A percentile compares a stretch with the other conserved stretches of the same genome.
These are phyloP conservation scores for Pulveroboletus sp. DNA, from an alignment of 768 basidiomycete genomes.

Conservation along the genomic window DNA sequence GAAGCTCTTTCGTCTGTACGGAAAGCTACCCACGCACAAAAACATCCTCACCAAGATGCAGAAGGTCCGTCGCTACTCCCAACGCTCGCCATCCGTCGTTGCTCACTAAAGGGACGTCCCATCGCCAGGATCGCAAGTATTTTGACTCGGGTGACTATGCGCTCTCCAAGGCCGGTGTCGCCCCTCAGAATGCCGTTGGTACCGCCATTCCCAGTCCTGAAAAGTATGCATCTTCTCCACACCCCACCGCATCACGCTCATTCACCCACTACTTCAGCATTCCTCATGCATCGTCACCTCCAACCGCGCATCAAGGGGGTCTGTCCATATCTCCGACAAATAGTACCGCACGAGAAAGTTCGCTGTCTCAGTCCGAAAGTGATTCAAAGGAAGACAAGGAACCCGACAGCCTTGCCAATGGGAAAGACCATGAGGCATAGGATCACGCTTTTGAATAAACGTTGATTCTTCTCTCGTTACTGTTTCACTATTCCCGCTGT, in stretches of 20 bases:
- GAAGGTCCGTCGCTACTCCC: constrained; percentile 55
- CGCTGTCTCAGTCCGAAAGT: constrained; percentile 31
- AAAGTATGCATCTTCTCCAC: constrained; percentile 55
- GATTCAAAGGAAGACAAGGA: constrained; percentile 21
- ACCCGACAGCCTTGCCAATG: constrained; percentile 5
- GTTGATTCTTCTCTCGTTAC: constrained; percentile 3
- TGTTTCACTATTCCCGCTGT: constrained; percentile 20
- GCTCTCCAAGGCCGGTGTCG: constrained; percentile 89
- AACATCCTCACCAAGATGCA: constrained; percentile 92
- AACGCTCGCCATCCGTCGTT: background rate
- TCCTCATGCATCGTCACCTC: constrained; percentile 83
- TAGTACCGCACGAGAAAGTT: constrained; percentile 62
- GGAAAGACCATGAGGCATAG: constrained; percentile 17
- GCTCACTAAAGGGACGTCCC: constrained; percentile 9
- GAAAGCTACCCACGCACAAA: constrained; percentile 92
- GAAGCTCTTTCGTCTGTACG: constrained; percentile 92
- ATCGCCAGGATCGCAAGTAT: constrained; percentile 91
- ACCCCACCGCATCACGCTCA: background rate
- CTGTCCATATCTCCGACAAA: constrained; percentile 78
- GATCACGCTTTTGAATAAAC: background rate
- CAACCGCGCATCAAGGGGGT: constrained; percentile 47
- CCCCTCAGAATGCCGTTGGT: constrained; percentile 86
- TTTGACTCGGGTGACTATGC: constrained; percentile 99
- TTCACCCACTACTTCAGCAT: constrained; percentile 52
- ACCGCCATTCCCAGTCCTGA: constrained; percentile 98